Base-by-base conservation (phyloP, 345 rosid genomes). In the Citrus glauca region DNA sequence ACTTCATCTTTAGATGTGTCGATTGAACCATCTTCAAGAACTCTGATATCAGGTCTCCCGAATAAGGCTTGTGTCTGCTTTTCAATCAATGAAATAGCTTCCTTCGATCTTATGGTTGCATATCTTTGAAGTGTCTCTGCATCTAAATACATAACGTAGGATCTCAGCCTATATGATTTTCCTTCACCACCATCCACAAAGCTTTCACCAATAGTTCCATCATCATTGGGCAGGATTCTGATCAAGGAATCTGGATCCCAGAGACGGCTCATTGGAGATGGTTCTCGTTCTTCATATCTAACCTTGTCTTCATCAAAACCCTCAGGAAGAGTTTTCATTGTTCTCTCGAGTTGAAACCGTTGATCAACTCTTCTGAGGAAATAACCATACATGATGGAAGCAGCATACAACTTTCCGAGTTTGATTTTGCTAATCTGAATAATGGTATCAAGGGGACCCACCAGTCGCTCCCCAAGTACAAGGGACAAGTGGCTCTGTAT, bases 21-120 rank as follows among this genome's bases (percentile, higher is more conserved):
- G 0, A 93, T 84, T 22, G 91, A 85, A 50, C 99, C 99, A 30
- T 92, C 97, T 79, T 95, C 96, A 0, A 91, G 80, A 65, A 95
- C 82, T 84, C 48, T 83, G 81, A 92, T 83, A 62, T 95, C 96
- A 11, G 98, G 99, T 81, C 92, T 85, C 30, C 97, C 98, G 32
- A 92, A 95, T n/a, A 95, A 83, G 27, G 98, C 93, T 67, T 92
- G 96, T 0, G 98, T 93, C 85, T 95, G 99, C 86, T 87, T 95
- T 79, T 95, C 98, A 4, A 92, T 91, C 81, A 92, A 81, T 8
- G 92, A 86, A 75, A 91, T 88, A 7, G 98, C 96, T 82, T 95
- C 98, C 82, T 91, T 92, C 28, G 99, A 95, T 79, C 99, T 85
- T 83, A 93, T 87, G 16, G 93, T 95, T 1, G 96, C 97, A 2